Evolutionary conservation across 2,329 filamentous ascomycete species (phyloP).

Genomic region (Waltergamsia citrina): DNA sequence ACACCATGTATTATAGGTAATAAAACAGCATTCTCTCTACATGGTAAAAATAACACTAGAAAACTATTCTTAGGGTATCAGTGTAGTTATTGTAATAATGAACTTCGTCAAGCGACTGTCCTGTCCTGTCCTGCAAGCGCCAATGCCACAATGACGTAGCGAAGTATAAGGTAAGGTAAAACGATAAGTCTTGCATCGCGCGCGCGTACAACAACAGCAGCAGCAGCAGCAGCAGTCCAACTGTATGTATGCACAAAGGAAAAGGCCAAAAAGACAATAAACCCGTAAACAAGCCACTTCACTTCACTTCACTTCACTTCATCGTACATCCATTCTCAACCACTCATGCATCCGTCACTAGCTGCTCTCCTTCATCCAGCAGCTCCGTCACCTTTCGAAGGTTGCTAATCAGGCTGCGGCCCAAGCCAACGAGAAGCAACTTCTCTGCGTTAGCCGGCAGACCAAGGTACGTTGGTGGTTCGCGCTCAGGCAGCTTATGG

Average conservation of each 20-base stretch:
- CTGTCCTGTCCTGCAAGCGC: too few relatives aligned
- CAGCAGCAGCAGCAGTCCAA: too few relatives aligned
- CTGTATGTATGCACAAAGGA: too few relatives aligned
- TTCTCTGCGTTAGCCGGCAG: conserved; percentile 96
- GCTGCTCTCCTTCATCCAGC: conserved; percentile 87
- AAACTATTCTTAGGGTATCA: conserved; percentile 5
- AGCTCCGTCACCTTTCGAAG: conserved; percentile 77
- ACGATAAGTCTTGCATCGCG: too few relatives aligned
- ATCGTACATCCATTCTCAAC: not conserved
- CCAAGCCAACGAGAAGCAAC: conserved; percentile 79
- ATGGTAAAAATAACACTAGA: not conserved
- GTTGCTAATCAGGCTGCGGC: conserved; percentile 74
- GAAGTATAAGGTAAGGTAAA: too few relatives aligned
- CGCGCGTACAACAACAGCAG: too few relatives aligned
- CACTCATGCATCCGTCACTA: conserved; percentile 56
- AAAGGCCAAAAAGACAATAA: not conserved
- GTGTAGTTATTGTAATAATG: conserved; percentile 1
- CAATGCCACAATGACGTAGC: too few relatives aligned
- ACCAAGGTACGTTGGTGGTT: conserved; percentile 91
- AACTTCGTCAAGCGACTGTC: too few relatives aligned
- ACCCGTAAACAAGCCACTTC: not conserved
- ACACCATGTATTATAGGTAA: too few relatives aligned
- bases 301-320: too few relatives aligned
- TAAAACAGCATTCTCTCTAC: too few relatives aligned
- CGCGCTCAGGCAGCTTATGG: conserved; percentile 81